A percentile compares a stretch with the other conserved stretches of the same genome.
phyloP scores from a whole-genome alignment of 345 rosid species.

The Euclidium syriacum region DNA sequence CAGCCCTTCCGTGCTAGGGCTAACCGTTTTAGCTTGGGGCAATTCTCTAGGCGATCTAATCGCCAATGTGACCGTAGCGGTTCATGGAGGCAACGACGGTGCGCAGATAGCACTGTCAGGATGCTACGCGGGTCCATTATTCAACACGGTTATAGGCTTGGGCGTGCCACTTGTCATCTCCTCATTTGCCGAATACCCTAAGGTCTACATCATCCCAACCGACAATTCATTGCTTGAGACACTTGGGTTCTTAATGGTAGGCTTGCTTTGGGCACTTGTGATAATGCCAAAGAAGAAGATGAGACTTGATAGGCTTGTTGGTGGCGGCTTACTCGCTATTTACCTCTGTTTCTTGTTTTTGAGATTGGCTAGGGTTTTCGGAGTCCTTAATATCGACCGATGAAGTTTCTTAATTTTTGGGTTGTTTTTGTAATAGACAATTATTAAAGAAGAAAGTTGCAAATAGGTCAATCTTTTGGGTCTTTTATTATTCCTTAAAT shows the following conservation, averaged over 20 bases:
- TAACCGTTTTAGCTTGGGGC: conserved; percentile 92
- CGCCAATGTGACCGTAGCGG: conserved; percentile 63
- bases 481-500: background rate
- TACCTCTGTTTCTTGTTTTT: conserved; percentile 51
- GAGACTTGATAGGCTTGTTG: conserved; percentile 62
- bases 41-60: conserved; percentile 82
- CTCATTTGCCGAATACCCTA: conserved; percentile 52
- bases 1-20: conserved; percentile 68
- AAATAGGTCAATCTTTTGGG: conserved; percentile 11
- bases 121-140: conserved; percentile 86
- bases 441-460: conserved; percentile 3
- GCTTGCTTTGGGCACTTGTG: conserved; percentile 76
- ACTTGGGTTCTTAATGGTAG: conserved; percentile 53
- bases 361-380: conserved; percentile 39
- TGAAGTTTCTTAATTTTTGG: background rate
- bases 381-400: conserved; percentile 29
- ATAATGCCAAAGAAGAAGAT: conserved; percentile 61
- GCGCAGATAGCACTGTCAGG: conserved; percentile 79
- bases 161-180: conserved; percentile 64
- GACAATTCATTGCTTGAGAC: conserved; percentile 68
- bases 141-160: conserved; percentile 68
- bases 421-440: conserved; percentile 1
- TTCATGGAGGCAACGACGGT: conserved; percentile 62
- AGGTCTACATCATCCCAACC: conserved; percentile 38
- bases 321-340: conserved; percentile 62